These are phyloP conservation scores for Capsicum baccatum DNA, from an alignment of 257 asterid genomes.

Conservation along the genomic window DNA sequence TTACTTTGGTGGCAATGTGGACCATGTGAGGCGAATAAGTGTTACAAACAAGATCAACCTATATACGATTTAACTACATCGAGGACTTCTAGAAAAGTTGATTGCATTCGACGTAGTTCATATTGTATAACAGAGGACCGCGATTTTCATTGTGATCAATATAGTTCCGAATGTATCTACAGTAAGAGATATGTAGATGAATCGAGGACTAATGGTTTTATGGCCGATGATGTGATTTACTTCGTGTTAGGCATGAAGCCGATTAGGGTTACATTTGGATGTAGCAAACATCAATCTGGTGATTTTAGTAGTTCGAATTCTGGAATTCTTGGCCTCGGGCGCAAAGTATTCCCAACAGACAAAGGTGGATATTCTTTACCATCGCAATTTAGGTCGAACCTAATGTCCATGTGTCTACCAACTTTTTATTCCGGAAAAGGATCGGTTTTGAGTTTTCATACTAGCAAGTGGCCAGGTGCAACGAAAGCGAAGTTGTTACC, in stretches of 20 bases:
- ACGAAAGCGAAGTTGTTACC: background rate
- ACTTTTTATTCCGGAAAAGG: background rate
- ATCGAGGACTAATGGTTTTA: background rate
- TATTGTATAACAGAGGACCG: background rate
- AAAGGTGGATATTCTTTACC: background rate
- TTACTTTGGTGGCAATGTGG: conserved; percentile 10
- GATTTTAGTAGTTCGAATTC: background rate
- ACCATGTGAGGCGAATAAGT: background rate
- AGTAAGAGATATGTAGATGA: background rate
- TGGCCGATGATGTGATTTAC: background rate
- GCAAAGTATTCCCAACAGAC: background rate
- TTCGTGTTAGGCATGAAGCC: background rate
- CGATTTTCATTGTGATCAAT: background rate
- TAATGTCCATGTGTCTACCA: background rate
- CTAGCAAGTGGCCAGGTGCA: background rate
- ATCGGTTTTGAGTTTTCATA: background rate
- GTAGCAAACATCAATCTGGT: background rate
- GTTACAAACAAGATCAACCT: background rate
- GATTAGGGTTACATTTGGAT: background rate
- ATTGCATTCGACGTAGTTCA: background rate
- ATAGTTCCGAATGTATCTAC: background rate
- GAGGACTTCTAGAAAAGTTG: background rate
- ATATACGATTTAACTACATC: background rate
- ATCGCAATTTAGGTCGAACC: background rate
- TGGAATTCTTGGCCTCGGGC: background rate